These are phyloP conservation scores for Didymella glomerata DNA, from an alignment of 2,329 filamentous ascomycete species.

Conservation along the genomic window DNA sequence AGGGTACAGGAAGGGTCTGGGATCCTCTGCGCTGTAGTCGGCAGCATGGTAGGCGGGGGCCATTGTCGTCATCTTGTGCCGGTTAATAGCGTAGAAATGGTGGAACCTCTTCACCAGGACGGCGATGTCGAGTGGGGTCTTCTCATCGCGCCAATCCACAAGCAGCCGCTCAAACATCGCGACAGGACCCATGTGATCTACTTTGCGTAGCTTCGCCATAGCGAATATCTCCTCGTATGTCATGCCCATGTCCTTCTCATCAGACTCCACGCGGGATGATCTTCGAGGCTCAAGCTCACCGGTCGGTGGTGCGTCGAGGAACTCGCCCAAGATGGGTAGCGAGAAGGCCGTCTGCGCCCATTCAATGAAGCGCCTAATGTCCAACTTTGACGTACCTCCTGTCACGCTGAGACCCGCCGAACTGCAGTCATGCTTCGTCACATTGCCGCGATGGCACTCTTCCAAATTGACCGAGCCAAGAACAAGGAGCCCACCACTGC, in stretches of 20 bases:
- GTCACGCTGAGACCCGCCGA: conserved; percentile 65
- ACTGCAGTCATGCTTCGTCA: conserved; percentile 75
- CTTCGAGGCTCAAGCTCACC: conserved; percentile 69
- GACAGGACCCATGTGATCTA: conserved; percentile 57
- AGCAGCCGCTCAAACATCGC: conserved; percentile 63
- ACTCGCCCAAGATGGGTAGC: conserved; percentile 70
- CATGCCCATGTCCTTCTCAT: conserved; percentile 63
- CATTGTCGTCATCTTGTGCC: conserved; percentile 37
- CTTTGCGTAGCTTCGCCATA: conserved; percentile 64
- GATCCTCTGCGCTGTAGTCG: conserved; percentile 65
- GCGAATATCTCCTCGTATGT: conserved; percentile 61
- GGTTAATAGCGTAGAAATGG: conserved; percentile 47
- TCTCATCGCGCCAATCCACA: conserved; percentile 57
- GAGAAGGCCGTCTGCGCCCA: conserved; percentile 63
- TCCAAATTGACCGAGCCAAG: conserved; percentile 72
- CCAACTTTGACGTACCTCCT: conserved; percentile 68
- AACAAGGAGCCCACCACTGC: conserved; percentile 69
- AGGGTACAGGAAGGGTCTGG: conserved; percentile 54
- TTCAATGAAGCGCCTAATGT: conserved; percentile 74
- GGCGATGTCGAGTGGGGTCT: conserved; percentile 54
- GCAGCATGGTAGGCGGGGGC: conserved; percentile 45
- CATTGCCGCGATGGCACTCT: conserved; percentile 59
- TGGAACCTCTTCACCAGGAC: conserved; percentile 56
- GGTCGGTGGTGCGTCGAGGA: conserved; percentile 62
- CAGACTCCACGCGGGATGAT: conserved; percentile 65